Percentiles rank a stretch among this genome's conserved stretches.
Evolutionary conservation across 768 basidiomycete genomes (phyloP).

Genomic region (Amanita pallidorosea): DNA sequence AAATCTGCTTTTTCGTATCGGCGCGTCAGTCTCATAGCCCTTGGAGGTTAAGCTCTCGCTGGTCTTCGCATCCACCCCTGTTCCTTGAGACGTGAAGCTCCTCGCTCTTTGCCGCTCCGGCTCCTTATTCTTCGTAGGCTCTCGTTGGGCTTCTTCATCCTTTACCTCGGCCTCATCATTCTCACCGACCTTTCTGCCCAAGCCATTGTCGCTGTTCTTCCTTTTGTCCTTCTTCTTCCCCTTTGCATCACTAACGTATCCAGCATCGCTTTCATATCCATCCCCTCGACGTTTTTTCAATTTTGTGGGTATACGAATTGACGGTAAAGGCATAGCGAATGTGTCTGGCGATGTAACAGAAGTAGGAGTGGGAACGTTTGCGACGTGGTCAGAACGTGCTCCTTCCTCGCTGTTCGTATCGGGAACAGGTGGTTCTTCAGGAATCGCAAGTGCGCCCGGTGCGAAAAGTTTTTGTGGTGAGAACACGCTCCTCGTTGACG

Average conservation of each 20-base stretch:
- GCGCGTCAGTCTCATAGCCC: constrained; percentile 20
- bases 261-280: constrained; percentile 45
- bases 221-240: constrained; percentile 2
- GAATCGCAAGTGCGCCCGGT: constrained; percentile 7
- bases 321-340: constrained; percentile 11
- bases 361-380: constrained; percentile 1
- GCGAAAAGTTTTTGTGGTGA: constrained; percentile 3
- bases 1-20: constrained; percentile 8
- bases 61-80: constrained; percentile 11
- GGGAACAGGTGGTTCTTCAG: constrained; percentile 1
- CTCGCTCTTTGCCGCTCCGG: constrained; percentile 25
- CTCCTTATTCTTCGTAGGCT: constrained; percentile 7
- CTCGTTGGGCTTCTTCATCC: constrained; percentile 12
- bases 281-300: constrained; percentile 26
- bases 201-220: constrained; percentile 4
- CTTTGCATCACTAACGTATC: constrained; percentile 33
- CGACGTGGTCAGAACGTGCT: neutral
- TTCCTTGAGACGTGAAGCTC: constrained; percentile 15
- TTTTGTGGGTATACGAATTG: constrained; percentile 19
- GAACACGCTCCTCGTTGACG: neutral
- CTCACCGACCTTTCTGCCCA: constrained; percentile 16
- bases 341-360: constrained; percentile 13
- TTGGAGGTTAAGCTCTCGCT: constrained; percentile 9
- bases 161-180: constrained; percentile 14
- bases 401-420: neutral